Base-by-base conservation (phyloP, 169 alveolate genomes). In the Eimeria acervulina region DNA sequence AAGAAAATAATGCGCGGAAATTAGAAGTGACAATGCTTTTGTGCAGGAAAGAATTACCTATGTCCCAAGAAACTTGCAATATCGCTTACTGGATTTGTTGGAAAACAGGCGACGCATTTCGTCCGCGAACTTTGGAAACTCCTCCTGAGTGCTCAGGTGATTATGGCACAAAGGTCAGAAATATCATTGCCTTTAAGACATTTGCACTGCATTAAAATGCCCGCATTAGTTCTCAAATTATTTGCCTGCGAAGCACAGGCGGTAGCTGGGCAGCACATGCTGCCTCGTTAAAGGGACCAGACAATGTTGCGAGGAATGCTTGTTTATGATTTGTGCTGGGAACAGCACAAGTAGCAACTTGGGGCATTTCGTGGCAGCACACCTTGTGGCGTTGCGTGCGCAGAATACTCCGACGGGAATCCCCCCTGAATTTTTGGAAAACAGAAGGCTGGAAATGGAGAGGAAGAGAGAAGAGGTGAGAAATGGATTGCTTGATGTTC, bases 71-170 rank as follows among this genome's bases (percentile, higher is more conserved):
- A 96, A 70, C 95, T 96, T 28, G 93, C 78, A 10, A 78, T 96
- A 76, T 76, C 78, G 59, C 70, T 96, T 52, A 95, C 97, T 19
- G 97, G 97, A 66, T 96, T 96, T 78, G 80, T 96, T n/a, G 96
- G 93, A 33, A 89, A 96, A 38, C 61, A 66, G 19, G 96, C 97
- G 59, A 38, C 89, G 8, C 94, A 72, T 19, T 96, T 96, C 31
- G 97, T 96, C 33, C 68, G 94, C 68, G 96, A 95, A 28, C 90
- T 96, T 31, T 96, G 97, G 97, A 95, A 80, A 38, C 96, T 96
- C 40, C 96, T 96, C 55, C 31, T 95, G 83, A 61, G 96, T 15
- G 97, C 97, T 26, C 95, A 96, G 95, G 95, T 91, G 26, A 12
- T 47, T 26, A 17, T 23, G 31, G 76, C 13, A 2, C 83, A 31